Percentiles rank a stretch among this genome's conserved stretches.
phyloP scores from a whole-genome alignment of 2,329 filamentous ascomycete species.

The Helotiales sp. region DNA sequence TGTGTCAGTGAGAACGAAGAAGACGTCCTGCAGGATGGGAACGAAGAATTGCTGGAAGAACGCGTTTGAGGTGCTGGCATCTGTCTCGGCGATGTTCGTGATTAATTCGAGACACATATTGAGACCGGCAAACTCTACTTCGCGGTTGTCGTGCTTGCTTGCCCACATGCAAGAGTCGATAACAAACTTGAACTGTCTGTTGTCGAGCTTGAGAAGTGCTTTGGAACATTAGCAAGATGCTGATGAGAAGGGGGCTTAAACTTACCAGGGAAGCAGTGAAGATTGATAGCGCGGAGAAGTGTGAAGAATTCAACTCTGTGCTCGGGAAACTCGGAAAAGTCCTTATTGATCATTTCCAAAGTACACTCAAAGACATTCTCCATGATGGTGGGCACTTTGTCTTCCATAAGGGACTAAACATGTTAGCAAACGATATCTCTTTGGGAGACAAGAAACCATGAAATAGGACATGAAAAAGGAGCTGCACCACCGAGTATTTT shows the following conservation, averaged over 20 bases:
- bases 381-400: constrained; percentile 96
- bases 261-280: constrained; percentile 87
- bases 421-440: neutral
- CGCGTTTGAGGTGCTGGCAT: constrained; percentile 79
- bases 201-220: constrained; percentile 89
- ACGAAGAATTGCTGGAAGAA: constrained; percentile 99
- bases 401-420: constrained; percentile 84
- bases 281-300: constrained; percentile 89
- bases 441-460: neutral
- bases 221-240: constrained; percentile 15
- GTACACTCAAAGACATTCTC: constrained; percentile 99
- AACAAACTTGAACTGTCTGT: constrained; percentile 97
- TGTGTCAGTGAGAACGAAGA: constrained; percentile 95
- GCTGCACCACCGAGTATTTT: constrained; percentile 47
- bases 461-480: constrained; percentile 17
- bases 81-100: constrained; percentile 94
- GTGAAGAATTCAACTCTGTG: constrained; percentile 99
- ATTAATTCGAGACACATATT: constrained; percentile 98
- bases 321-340: constrained; percentile 98
- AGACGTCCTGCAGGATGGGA: constrained; percentile 92
- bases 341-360: constrained; percentile 99
- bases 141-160: constrained; percentile 99
- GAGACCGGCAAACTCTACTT: constrained; percentile 92
- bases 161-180: constrained; percentile 99
- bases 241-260: neutral